Percentiles rank a stretch among this genome's conserved stretches.
Evolutionary conservation across 495 filamentous ascomycete genomes (phyloP).

Genomic region (Lindgomyces ingoldianus): DNA sequence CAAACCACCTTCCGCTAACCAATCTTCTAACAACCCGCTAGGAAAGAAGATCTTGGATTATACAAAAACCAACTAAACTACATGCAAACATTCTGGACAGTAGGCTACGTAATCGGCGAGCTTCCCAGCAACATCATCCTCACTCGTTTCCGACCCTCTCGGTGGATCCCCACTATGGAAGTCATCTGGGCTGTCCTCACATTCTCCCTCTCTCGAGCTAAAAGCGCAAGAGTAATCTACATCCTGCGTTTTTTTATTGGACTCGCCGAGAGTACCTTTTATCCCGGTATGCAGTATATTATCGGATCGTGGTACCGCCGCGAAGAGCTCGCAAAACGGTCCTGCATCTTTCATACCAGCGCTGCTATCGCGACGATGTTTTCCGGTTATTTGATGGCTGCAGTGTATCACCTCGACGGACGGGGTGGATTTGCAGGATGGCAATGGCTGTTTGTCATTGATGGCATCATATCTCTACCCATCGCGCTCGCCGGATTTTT

Average conservation of each 20-base stretch:
- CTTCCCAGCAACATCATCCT: constrained; percentile 63
- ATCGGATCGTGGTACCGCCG: constrained; percentile 56
- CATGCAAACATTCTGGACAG: constrained; percentile 56
- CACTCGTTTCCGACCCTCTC: constrained; percentile 56
- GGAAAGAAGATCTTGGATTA: constrained; percentile 37
- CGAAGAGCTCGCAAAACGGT: constrained; percentile 58
- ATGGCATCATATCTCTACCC: constrained; percentile 40
- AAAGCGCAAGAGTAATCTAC: constrained; percentile 7
- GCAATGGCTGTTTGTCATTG: constrained; percentile 40
- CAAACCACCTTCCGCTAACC: background rate
- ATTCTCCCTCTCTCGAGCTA: constrained; percentile 18
- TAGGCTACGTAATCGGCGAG: constrained; percentile 64
- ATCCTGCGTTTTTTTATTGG: constrained; percentile 33
- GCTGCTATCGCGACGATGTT: constrained; percentile 50
- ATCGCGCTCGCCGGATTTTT: constrained; percentile 56
- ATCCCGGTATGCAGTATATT: constrained; percentile 52
- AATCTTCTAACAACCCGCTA: constrained; percentile 1
- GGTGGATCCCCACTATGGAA: constrained; percentile 58
- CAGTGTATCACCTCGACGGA: constrained; percentile 34
- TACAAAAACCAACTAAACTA: constrained; percentile 39
- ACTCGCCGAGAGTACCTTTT: constrained; percentile 51
- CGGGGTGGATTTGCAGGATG: constrained; percentile 31
- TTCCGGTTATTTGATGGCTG: constrained; percentile 38
- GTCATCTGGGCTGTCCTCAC: constrained; percentile 33
- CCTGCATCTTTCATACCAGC: constrained; percentile 64